phyloP scores from a whole-genome alignment of 2,329 filamentous ascomycete species.

The Aspergillus sp. region DNA sequence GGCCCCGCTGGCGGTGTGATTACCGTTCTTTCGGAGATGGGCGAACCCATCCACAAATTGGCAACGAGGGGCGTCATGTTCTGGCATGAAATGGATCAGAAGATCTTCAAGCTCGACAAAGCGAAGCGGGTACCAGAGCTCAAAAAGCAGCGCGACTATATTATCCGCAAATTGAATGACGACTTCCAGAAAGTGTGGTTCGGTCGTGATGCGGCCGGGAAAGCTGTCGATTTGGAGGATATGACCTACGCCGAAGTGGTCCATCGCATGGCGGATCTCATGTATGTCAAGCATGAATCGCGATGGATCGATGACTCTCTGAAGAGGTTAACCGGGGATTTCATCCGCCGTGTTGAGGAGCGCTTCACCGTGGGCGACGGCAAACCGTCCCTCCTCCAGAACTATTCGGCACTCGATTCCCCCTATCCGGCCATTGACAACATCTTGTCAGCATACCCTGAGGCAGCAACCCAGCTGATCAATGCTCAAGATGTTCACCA shows the following conservation, averaged over 20 bases:
- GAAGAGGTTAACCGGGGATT: slow-evolving; percentile 77
- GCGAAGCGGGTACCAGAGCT: slow-evolving; percentile 82
- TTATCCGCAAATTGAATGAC: slow-evolving; percentile 91
- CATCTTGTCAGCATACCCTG: slow-evolving; percentile 74
- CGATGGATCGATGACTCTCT: slow-evolving; percentile 87
- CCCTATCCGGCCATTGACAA: slow-evolving; percentile 70
- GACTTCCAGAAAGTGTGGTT: slow-evolving; percentile 98
- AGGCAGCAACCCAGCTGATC: slow-evolving; percentile 82
- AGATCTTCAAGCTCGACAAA: slow-evolving; percentile 94
- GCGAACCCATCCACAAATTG: slow-evolving; percentile 97
- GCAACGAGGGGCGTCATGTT: slow-evolving; percentile 92
- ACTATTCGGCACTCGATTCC: slow-evolving; percentile 74
- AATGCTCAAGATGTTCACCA: slow-evolving; percentile 97
- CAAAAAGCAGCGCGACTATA: slow-evolving; percentile 79
- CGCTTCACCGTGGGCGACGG: slow-evolving; percentile 70
- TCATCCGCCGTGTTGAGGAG: slow-evolving; percentile 93
- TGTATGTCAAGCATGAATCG: slow-evolving; percentile 83
- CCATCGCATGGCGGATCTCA: slow-evolving; percentile 75
- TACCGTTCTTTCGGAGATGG: slow-evolving; percentile 97
- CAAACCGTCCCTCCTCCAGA: slow-evolving; percentile 76
- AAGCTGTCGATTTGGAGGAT: slow-evolving; percentile 80
- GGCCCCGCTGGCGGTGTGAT: slow-evolving; percentile 86
- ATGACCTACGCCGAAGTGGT: slow-evolving; percentile 92
- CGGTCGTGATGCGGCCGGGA: slow-evolving; percentile 68
- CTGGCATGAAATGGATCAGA: slow-evolving; percentile 98